Base-by-base conservation (phyloP, 768 basidiomycete genomes). In the Serendipita vermifera region DNA sequence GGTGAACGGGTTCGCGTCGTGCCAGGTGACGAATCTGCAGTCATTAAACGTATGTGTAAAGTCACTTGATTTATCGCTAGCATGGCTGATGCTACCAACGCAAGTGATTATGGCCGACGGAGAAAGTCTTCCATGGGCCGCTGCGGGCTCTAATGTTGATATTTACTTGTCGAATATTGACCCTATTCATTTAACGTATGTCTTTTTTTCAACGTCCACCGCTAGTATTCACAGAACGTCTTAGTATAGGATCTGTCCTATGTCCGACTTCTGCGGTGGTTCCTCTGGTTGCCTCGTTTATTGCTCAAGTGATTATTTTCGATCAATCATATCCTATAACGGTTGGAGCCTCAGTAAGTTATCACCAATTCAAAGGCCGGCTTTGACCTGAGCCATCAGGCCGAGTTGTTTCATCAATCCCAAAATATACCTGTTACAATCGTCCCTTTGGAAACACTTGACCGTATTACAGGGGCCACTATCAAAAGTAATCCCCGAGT, bases 351-450 rank as follows among this genome's bases (percentile, higher is more conserved):
- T 83, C 88, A 38, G 92, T 92, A 67, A 60, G 76, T 66, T 26
- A 9, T 15, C 20, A 7, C 38, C 3, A 9, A 24, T 31, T 26
- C 15, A 14, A 6, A 1, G 26, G 24, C 11, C n/a, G 5, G 40
- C 2, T 6, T 27, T 5, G 24, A 43, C 24, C 33, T 57, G 22
- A 38, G 22, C 55, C 33, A 7, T 3, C 62, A 88, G 89, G 77
- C 98, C 40, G 96, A 99, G 66, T 71, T 99, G 9, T 98, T 90
- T 70, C 89, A 96, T 64, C 93, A 99, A 64, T 93, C 91, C 1
- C 77, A 80, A 38, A 90, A 98, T 65, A 80, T 94, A 2, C 91
- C 96, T 6, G 94, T 91, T 0, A 87, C 84, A 9, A 78, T 96
- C 54, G 79, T 81, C 3, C 89, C 84, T 62, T 74, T 98, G 27